Conservation (phyloP, 2,329 filamentous ascomycete species). For the Stemphylium vesicarium region DNA sequence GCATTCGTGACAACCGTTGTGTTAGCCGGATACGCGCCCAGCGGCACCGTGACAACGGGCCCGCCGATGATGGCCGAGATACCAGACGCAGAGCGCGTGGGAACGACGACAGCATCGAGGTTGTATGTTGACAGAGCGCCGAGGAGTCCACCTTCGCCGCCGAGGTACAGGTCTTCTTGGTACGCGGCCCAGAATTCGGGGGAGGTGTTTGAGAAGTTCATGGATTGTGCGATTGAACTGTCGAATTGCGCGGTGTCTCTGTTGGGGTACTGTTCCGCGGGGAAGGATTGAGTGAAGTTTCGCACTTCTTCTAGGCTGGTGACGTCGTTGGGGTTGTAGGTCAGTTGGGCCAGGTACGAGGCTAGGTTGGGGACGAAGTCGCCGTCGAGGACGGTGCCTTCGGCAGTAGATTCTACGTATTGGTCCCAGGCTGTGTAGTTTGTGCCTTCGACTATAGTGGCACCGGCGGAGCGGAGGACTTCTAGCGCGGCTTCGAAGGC, state of each 20-base stretch:
- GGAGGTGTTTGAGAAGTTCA: slow-evolving; percentile 63
- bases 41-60: slow-evolving; percentile 68
- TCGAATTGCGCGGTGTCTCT: slow-evolving; percentile 67
- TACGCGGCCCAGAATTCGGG: slow-evolving; percentile 65
- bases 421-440: slow-evolving; percentile 63
- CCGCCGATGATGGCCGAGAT: slow-evolving; percentile 64
- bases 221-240: slow-evolving; percentile 50
- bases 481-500: slow-evolving; percentile 64
- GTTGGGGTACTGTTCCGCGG: slow-evolving; percentile 64
- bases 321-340: slow-evolving; percentile 64
- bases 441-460: slow-evolving; percentile 65
- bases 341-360: slow-evolving; percentile 63
- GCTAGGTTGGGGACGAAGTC: slow-evolving; percentile 67
- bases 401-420: slow-evolving; percentile 50
- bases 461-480: slow-evolving; percentile 62
- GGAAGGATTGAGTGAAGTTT: slow-evolving; percentile 61
- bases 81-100: slow-evolving; percentile 56
- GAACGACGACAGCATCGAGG: slow-evolving; percentile 68
- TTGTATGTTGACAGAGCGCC: slow-evolving; percentile 64
- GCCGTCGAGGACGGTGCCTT: slow-evolving; percentile 58
- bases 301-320: slow-evolving; percentile 59
- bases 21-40: slow-evolving; percentile 62
- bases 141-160: slow-evolving; percentile 65
- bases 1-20: slow-evolving; percentile 55
- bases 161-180: slow-evolving; percentile 60